Evolutionary conservation across 1,139 yeast species (phyloP).

Genomic region (Candida sanyaensis): DNA sequence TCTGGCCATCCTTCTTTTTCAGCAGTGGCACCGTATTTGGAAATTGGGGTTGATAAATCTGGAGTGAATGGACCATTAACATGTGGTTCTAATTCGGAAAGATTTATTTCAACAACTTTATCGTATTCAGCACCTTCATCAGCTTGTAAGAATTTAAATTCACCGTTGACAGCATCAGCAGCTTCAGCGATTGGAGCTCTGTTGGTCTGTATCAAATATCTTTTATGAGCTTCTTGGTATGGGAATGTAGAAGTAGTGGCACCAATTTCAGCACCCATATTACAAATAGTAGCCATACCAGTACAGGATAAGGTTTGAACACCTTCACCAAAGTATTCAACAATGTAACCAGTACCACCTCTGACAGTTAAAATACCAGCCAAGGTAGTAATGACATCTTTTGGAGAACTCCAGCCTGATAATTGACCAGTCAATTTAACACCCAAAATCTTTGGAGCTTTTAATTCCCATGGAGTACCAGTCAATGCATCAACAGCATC

Average conservation of each 20-base stretch:
- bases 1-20: constrained; percentile 77
- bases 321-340: constrained; percentile 96
- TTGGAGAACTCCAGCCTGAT: constrained; percentile 93
- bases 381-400: constrained; percentile 87
- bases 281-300: constrained; percentile 99
- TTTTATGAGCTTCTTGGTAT: constrained; percentile 81
- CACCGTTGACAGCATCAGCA: constrained; percentile 65
- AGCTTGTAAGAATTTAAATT: constrained; percentile 67
- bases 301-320: constrained; percentile 85
- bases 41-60: constrained; percentile 85
- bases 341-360: constrained; percentile 96
- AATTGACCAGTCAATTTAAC: constrained; percentile 86
- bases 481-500: constrained; percentile 97
- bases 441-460: constrained; percentile 92
- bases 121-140: constrained; percentile 86
- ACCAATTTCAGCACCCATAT: constrained; percentile 99
- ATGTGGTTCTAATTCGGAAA: constrained; percentile 78
- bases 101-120: constrained; percentile 76
- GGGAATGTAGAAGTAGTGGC: constrained; percentile 98
- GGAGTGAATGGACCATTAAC: constrained; percentile 97
- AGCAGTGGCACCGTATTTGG: constrained; percentile 66
- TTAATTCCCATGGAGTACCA: constrained; percentile 98
- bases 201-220: constrained; percentile 78
- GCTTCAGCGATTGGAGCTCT: constrained; percentile 80
- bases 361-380: constrained; percentile 92